These are phyloP conservation scores for Canna indica DNA, from an alignment of 176 grass and related monocot genomes.

Conservation along the genomic window DNA sequence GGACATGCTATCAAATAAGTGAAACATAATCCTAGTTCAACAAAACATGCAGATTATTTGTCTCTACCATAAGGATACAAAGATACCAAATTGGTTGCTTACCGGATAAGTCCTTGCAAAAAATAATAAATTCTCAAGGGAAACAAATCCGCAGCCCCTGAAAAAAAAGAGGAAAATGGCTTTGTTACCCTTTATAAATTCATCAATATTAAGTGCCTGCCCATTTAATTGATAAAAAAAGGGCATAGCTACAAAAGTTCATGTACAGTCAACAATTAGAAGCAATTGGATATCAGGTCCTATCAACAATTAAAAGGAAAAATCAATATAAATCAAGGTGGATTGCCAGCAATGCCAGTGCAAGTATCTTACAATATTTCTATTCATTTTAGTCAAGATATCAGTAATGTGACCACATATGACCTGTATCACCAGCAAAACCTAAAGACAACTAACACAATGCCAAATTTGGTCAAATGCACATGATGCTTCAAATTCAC, in stretches of 20 bases:
- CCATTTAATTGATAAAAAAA: neutral
- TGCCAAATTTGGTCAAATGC: neutral
- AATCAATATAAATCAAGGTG: neutral
- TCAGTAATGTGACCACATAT: neutral
- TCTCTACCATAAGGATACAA: neutral
- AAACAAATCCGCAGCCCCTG: constrained; percentile 80
- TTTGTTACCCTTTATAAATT: neutral
- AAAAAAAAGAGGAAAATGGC: constrained; percentile 4
- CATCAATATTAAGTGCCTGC: neutral
- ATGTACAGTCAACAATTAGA: neutral
- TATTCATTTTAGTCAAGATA: neutral
- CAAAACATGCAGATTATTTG: neutral
- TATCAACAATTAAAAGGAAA: neutral
- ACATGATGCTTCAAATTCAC: neutral
- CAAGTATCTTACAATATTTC: neutral
- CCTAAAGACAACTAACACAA: neutral
- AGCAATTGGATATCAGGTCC: too few relatives aligned
- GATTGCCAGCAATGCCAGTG: neutral
- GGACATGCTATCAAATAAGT: neutral
- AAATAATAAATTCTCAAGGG: constrained; percentile 72
- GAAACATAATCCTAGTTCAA: neutral
- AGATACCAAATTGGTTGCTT: constrained; percentile 1
- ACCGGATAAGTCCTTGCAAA: constrained; percentile 75
- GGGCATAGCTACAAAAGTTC: neutral
- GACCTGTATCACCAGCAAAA: neutral